Percentiles rank a stretch among this genome's conserved stretches.
Evolutionary conservation across 345 rosid genomes (phyloP).

Genomic region (Eutrema heterophyllum): DNA sequence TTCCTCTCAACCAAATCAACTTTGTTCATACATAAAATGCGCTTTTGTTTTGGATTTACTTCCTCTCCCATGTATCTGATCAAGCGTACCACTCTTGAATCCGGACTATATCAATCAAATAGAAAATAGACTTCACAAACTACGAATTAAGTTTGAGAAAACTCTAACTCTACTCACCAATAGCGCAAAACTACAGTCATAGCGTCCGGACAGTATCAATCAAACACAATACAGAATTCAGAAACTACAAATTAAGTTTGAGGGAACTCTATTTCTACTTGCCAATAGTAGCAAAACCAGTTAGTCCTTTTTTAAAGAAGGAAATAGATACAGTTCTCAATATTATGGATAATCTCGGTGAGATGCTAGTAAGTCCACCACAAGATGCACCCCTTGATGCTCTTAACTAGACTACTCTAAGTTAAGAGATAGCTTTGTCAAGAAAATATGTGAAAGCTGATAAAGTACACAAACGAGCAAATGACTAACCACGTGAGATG

Average conservation of each 20-base stretch:
- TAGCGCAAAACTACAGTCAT: not conserved
- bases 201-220: conserved; percentile 51
- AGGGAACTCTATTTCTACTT: not conserved
- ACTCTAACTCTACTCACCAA: not conserved
- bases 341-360: not conserved
- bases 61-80: conserved; percentile 67
- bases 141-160: not conserved
- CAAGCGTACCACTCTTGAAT: conserved; percentile 69
- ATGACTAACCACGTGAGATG: conserved; percentile 70
- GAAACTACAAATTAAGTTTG: not conserved
- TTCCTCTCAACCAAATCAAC: conserved; percentile 77
- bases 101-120: conserved; percentile 49
- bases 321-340: not conserved
- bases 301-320: not conserved
- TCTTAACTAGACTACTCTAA: not conserved
- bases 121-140: conserved; percentile 2
- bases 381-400: not conserved
- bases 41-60: conserved; percentile 59
- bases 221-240: conserved; percentile 5
- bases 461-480: not conserved
- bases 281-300: not conserved
- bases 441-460: not conserved
- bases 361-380: not conserved
- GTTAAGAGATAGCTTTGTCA: not conserved
- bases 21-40: conserved; percentile 89